phyloP scores from a whole-genome alignment of 768 basidiomycete genomes.

The Pleurotus citrinopileatus region DNA sequence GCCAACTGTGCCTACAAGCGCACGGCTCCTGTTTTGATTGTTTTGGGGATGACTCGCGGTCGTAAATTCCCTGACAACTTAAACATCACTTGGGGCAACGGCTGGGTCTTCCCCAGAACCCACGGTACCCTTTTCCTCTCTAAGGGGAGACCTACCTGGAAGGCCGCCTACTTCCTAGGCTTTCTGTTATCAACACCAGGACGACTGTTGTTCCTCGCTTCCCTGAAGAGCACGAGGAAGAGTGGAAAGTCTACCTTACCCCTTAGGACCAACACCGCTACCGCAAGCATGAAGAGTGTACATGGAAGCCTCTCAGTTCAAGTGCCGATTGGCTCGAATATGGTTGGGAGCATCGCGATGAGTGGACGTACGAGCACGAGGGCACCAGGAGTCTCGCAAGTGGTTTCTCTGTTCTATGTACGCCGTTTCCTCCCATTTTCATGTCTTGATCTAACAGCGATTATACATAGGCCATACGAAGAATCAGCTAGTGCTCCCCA shows the following conservation, averaged over 20 bases:
- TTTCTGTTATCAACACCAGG: conserved; percentile 13
- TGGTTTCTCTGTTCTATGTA: conserved; percentile 7
- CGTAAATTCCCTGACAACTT: conserved; percentile 7
- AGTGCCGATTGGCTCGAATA: conserved; percentile 11
- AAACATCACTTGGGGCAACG: conserved; percentile 8
- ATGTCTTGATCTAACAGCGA: neutral
- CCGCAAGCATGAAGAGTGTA: conserved; percentile 2
- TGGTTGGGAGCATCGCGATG: conserved; percentile 12
- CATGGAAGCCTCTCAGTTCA: conserved; percentile 11
- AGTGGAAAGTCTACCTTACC: conserved; percentile 14
- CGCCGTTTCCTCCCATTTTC: neutral
- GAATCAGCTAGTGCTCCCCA: conserved; percentile 13
- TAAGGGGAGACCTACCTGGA: conserved; percentile 17
- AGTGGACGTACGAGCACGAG: conserved; percentile 16
- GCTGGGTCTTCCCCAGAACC: conserved; percentile 9
- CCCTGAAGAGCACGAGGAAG: conserved; percentile 13
- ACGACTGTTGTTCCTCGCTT: conserved; percentile 14
- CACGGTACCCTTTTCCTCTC: conserved; percentile 15
- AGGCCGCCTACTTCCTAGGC: conserved; percentile 11
- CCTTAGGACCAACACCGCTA: conserved; percentile 14
- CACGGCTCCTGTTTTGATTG: conserved; percentile 1
- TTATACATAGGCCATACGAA: conserved; percentile 11
- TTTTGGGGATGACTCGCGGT: conserved; percentile 1
- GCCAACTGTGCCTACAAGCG: conserved; percentile 2
- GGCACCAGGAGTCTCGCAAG: conserved; percentile 1